Evolutionary conservation across 306 rosid genomes (phyloP).

Genomic region (Cyclanthera cordifolia): DNA sequence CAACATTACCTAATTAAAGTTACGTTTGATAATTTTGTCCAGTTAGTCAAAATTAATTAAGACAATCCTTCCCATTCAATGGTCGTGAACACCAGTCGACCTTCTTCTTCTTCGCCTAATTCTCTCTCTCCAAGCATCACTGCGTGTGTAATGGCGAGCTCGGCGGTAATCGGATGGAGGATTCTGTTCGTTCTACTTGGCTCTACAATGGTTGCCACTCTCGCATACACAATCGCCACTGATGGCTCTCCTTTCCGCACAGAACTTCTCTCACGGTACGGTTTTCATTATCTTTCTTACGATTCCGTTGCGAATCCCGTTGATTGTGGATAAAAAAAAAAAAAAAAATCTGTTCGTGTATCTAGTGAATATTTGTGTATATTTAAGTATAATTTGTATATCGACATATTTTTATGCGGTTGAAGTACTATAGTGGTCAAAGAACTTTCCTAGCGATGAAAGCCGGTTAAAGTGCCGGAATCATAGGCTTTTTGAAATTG

Average conservation of each 20-base stretch:
- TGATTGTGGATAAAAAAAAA: too few relatives aligned
- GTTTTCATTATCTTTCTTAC: neutral
- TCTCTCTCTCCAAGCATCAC: neutral
- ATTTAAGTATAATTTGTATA: neutral
- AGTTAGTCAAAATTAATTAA: too few relatives aligned
- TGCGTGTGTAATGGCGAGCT: slow-evolving; percentile 32
- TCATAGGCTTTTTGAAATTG: neutral
- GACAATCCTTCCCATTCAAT: too few relatives aligned
- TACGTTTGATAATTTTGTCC: too few relatives aligned
- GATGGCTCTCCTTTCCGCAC: slow-evolving; percentile 60
- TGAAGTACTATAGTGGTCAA: neutral
- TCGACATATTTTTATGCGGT: neutral
- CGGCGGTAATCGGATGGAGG: slow-evolving; percentile 28
- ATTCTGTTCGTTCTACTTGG: slow-evolving; percentile 37
- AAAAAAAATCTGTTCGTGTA: neutral
- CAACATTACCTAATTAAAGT: too few relatives aligned
- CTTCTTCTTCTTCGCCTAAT: neutral
- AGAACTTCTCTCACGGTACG: slow-evolving; percentile 54
- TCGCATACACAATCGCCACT: slow-evolving; percentile 39
- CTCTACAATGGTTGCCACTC: slow-evolving; percentile 33
- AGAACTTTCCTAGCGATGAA: neutral
- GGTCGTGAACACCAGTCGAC: too few relatives aligned
- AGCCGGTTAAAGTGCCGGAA: neutral
- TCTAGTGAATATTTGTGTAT: neutral
- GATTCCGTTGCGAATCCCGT: neutral